A percentile compares a stretch with the other conserved stretches of the same genome.
These are phyloP conservation scores for Breynia disticha DNA, from an alignment of 441 rosid species.

Conservation along the genomic window DNA sequence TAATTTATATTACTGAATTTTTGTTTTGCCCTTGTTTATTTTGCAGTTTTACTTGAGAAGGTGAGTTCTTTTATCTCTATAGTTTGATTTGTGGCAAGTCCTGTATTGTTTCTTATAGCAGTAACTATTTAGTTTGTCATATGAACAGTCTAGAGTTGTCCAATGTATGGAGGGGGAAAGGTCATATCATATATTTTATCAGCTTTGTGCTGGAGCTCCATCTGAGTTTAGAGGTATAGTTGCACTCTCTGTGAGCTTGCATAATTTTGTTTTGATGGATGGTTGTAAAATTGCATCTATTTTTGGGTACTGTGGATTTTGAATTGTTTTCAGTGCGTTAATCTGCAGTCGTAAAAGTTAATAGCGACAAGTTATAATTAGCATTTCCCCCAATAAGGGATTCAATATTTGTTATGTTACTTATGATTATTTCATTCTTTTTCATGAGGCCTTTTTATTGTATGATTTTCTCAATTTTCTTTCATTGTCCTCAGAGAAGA, in stretches of 20 bases:
- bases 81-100: conserved; percentile 7
- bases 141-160: conserved; percentile 93
- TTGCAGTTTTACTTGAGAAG: conserved; percentile 96
- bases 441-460: background rate
- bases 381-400: background rate
- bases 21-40: conserved; percentile 16
- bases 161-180: conserved; percentile 96
- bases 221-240: conserved; percentile 58
- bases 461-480: conserved; percentile 8
- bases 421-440: background rate
- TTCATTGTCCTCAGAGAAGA: conserved; percentile 53
- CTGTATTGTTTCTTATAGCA: conserved; percentile 8
- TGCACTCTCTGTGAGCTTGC: background rate
- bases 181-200: conserved; percentile 98
- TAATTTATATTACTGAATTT: conserved; percentile 21
- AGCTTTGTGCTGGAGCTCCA: conserved; percentile 97
- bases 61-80: conserved; percentile 31
- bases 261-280: conserved; percentile 9
- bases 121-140: conserved; percentile 17
- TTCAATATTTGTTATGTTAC: background rate
- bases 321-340: no score
- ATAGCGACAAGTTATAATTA: no score
- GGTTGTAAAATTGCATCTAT: conserved; percentile 1
- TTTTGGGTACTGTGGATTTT: background rate
- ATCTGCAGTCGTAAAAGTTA: no score